These are phyloP conservation scores for Pseudocercospora ulei DNA, from an alignment of 2,329 filamentous ascomycete genomes.

Conservation along the genomic window DNA sequence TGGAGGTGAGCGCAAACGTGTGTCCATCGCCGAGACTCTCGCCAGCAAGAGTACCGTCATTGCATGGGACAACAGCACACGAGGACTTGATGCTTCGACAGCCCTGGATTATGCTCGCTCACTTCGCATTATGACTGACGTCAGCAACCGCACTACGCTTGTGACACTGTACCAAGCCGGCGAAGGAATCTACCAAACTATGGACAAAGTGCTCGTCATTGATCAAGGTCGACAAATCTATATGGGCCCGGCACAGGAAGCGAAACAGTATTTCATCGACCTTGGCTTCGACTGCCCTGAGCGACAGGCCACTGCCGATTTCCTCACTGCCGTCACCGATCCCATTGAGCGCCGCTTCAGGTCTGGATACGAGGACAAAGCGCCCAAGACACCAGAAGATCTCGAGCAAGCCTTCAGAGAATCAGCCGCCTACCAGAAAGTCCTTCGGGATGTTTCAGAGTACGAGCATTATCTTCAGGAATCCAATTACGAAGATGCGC, in stretches of 20 bases:
- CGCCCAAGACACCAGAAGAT: conserved; percentile 60
- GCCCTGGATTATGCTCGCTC: conserved; percentile 69
- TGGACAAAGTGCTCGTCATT: conserved; percentile 74
- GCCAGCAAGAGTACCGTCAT: conserved; percentile 64
- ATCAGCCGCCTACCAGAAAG: conserved; percentile 52
- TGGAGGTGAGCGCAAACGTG: conserved; percentile 71
- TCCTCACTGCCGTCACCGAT: conserved; percentile 66
- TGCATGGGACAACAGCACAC: conserved; percentile 71
- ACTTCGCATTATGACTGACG: conserved; percentile 69
- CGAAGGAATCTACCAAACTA: conserved; percentile 59
- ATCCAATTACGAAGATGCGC: conserved; percentile 52
- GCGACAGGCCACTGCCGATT: conserved; percentile 64
- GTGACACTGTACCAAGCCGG: conserved; percentile 64
- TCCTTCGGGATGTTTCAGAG: conserved; percentile 52
- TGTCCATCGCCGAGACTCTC: conserved; percentile 67
- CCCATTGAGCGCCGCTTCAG: conserved; percentile 60
- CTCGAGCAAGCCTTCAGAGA: conserved; percentile 57
- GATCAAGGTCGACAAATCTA: conserved; percentile 61
- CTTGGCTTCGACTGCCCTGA: conserved; percentile 54
- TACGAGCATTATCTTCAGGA: conserved; percentile 52
- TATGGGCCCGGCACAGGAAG: conserved; percentile 53
- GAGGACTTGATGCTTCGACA: conserved; percentile 69
- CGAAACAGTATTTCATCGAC: conserved; percentile 56
- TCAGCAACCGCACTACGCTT: conserved; percentile 59
- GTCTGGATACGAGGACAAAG: conserved; percentile 53